Evolutionary conservation across 2,329 filamentous ascomycete genomes (phyloP), one percentile per base, ranked within the genome.

Genomic region (Emergomyces africanus): DNA sequence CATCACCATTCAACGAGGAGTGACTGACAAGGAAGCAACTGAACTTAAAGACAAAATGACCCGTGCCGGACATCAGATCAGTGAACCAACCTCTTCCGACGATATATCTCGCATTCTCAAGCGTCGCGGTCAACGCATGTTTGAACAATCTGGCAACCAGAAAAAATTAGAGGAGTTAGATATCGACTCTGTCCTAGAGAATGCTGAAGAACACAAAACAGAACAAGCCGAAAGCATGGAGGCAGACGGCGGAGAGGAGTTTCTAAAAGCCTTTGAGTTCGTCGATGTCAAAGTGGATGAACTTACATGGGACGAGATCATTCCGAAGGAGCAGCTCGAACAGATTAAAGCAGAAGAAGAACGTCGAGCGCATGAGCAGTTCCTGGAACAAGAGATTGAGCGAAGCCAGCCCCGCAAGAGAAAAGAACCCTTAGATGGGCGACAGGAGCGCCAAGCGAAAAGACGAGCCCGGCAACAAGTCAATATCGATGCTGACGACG

Each of bases 91-190:
- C 61, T 95, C 90, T 2, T 89, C 89, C 0, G 92, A 96, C 64
- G 94, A 96, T 69, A 97, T 97, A 64, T 95, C 94, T 63, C 88
- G 89, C 72, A 95, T 99, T 61, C 82, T 99, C 69, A 97, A 97
- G 77, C 90, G 92, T 75, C 88, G 94, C 66, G 95, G 94, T n/a
- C 94, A 96, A 70, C 96, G 94, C 74, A 95, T 99, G 87, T 99
- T 99, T 66, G 92, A 97, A 74, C 92, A 96, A 72, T 94, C 89
- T 12, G 89, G 90, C 61, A 99, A 99, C 70, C 94, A 99, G 73
- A 88, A 92, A 75, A 94, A 95, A 70, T 81, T 99, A 5, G 94
- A 99, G 74, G 90, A 96, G 73, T 85, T 99, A 28, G 94, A 63
- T 71, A 97, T 99, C 66, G 95, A 99, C 70, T 90, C 91, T 9